Evolutionary conservation across 1,284 basidiomycete species (phyloP), one percentile per base, ranked within the genome.

Genomic region (Abortiporus biennis): DNA sequence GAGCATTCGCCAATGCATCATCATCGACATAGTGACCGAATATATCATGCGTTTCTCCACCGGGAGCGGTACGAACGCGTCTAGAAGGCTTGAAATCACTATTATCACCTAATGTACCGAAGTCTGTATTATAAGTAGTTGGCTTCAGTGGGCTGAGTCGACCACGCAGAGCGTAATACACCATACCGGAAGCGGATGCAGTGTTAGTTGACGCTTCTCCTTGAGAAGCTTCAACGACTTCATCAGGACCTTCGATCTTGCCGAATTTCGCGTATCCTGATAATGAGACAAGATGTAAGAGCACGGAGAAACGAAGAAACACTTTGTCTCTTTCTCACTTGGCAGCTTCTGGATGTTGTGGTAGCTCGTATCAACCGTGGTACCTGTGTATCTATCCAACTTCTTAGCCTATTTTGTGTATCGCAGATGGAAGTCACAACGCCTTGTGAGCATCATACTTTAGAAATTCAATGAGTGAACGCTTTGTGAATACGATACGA

Each of bases 291-390:
- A 4, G 36, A 15, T 17, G 20, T 23, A 21, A 12, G 30, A 36
- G 15, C 25, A 30, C 30, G 30, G 0, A 36, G 20, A 9, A 29
- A 24, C 16, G 31, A 23, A 31, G 15, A 36, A 6, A 3, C 16
- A 21, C 4, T 6, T 9, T 20, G 3, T 59, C 69, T 25, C 66
- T 20, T 4, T 59, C 69, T 25, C 66, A 85, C 83, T 71, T 20
- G 83, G 83, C 31, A 86, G 68, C 56, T 85, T 85, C 51, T 71
- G 68, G 36, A 86, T 80, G 54, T 80, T 85, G 40, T 63, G 63
- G 52, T 82, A 81, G 59, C 82, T 82, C 31, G 83, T 73, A 55
- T 86, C 84, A 32, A 86, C 77, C 8, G 82, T 85, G 25, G 70
- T 76, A 11, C 80, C 83, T 24, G 76, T 71, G 53, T 83, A 82